Evolutionary conservation across 2,329 filamentous ascomycete genomes (phyloP).

Genomic region (Sporothrix inflata): DNA sequence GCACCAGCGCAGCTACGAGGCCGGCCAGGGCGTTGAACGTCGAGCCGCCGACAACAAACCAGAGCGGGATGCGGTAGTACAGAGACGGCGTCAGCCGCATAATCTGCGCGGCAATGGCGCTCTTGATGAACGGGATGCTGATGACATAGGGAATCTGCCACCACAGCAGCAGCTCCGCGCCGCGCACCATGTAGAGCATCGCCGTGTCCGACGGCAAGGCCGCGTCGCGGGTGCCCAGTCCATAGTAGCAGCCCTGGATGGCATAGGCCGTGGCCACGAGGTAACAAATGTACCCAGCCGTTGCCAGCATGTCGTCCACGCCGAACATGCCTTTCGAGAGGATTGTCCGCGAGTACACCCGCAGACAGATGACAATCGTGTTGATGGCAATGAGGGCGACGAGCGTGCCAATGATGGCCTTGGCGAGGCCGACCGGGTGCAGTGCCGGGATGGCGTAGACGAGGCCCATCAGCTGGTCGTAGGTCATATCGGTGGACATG

Average conservation of each 20-base stretch:
- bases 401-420: neutral
- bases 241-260: conserved; percentile 29
- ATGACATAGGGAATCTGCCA: conserved; percentile 33
- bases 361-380: conserved; percentile 24
- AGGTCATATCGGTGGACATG: conserved; percentile 23
- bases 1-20: conserved; percentile 32
- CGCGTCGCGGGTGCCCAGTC: conserved; percentile 29
- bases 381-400: conserved; percentile 11
- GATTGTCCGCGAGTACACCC: conserved; percentile 19
- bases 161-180: conserved; percentile 32
- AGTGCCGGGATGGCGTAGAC: conserved; percentile 29
- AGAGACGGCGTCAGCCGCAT: conserved; percentile 30
- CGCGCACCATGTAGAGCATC: conserved; percentile 26
- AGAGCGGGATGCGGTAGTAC: conserved; percentile 28
- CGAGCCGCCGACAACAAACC: conserved; percentile 28
- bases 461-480: conserved; percentile 26
- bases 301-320: conserved; percentile 26
- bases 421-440: conserved; percentile 27
- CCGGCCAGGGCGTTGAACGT: conserved; percentile 32
- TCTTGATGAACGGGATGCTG: conserved; percentile 34
- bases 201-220: conserved; percentile 3
- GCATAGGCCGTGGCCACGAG: conserved; percentile 21
- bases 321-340: conserved; percentile 15
- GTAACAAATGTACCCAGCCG: conserved; percentile 24
- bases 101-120: conserved; percentile 32